phyloP scores from a whole-genome alignment of 2,329 filamentous ascomycete species.

The Meredithiella fracta region DNA sequence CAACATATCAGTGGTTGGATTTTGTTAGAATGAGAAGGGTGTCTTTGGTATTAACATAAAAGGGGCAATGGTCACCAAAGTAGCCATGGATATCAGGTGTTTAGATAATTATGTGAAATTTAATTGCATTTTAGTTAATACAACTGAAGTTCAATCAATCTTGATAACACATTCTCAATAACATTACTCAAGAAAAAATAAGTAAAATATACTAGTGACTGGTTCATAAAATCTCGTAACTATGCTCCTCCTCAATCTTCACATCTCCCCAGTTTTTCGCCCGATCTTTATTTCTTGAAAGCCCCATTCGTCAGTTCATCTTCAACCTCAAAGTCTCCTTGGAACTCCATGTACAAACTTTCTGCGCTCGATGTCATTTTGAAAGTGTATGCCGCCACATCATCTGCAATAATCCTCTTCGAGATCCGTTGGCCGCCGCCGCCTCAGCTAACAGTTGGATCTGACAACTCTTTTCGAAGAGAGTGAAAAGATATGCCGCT shows the following conservation, averaged over 20 bases:
- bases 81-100: too few species aligned
- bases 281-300: constrained; percentile 13
- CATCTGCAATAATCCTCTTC: constrained; percentile 25
- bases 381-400: constrained; percentile 25
- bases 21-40: background rate
- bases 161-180: too few species aligned
- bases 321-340: constrained; percentile 15
- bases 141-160: background rate
- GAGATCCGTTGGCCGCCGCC: constrained; percentile 24
- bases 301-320: constrained; percentile 13
- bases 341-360: constrained; percentile 16
- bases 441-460: constrained; percentile 52
- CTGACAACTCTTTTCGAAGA: constrained; percentile 50
- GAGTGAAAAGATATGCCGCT: constrained; percentile 50
- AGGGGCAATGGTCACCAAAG: background rate
- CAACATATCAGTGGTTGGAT: constrained; percentile 10
- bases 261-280: background rate
- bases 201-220: background rate
- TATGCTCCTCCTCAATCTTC: background rate
- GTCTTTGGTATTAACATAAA: constrained; percentile 4
- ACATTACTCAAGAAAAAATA: too few species aligned
- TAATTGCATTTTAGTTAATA: background rate
- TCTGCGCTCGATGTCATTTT: constrained; percentile 16
- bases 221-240: background rate
- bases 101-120: too few species aligned